Evolutionary conservation across 108 stramenopile genomes (phyloP), one percentile per base, ranked within the genome.

Genomic region (Skeletonema grethae): DNA sequence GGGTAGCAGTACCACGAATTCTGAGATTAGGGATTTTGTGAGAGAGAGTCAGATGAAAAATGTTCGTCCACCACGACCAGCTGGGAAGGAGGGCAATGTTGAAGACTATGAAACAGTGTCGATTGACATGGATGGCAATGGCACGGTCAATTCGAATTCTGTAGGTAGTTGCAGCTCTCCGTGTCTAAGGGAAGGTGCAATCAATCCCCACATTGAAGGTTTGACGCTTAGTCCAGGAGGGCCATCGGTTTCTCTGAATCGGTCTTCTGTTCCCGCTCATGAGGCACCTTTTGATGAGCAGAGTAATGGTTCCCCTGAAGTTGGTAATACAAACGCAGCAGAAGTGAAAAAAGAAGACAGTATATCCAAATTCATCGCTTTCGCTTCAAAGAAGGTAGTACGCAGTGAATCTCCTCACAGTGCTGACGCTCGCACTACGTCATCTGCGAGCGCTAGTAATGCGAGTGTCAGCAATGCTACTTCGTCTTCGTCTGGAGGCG

Each of bases 401-500:
- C 50, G 50, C n/a, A 53, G 50, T 53, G 22, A 53, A 53, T 53
- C 50, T 53, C 50, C 50, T n/a, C 50, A 53, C 22, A 53, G 50
- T 53, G 16, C 50, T 4, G 50, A 53, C 22, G 50, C 50, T 53
- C 50, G 22, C 50, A 53, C 50, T 9, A 22, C 50, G 50, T 53
- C 50, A 4, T 53, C 50, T 53, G 50, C 50, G 2, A 53, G 50
- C 16, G 50, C 22, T 8, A 53, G 50, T 22, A 53, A 53, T 53
- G 50, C 50, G 22, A 53, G 41, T 43, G 41, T 43, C 3, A 43
- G 41, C 41, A 43, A 43, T 43, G 15, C 41, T 4, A 43, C 41
- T n/a, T 53, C 50, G 7, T 53, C 50, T 53, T 53, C 50, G 18
- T 53, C 50, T 53, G 50, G 50, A 9, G 50, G 50, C n/a, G 50